Conservation (phyloP, 306 rosid species). For the Fragaria nilgerrensis region DNA sequence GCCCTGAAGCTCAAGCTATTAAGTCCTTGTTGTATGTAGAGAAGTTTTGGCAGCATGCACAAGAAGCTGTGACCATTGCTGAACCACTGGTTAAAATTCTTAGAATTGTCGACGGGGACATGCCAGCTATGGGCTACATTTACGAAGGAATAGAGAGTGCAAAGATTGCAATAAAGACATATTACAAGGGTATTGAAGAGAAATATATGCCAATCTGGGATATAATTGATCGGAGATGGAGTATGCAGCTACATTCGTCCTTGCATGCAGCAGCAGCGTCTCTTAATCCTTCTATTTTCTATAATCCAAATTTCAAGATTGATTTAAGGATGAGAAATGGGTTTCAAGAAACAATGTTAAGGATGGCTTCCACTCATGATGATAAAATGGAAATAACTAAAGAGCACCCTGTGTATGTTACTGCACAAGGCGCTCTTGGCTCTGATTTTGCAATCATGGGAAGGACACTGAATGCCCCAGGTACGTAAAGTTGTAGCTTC, state of each 20-base stretch:
- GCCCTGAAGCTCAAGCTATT: slow-evolving; percentile 47
- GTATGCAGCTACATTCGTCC: slow-evolving; percentile 52
- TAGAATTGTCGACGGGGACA: slow-evolving; percentile 69
- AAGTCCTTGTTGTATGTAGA: slow-evolving; percentile 46
- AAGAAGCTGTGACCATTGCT: slow-evolving; percentile 58
- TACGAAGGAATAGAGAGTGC: slow-evolving; percentile 61
- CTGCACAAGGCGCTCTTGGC: slow-evolving; percentile 71
- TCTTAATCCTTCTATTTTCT: slow-evolving; percentile 60
- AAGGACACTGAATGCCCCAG: slow-evolving; percentile 67
- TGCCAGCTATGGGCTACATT: slow-evolving; percentile 72
- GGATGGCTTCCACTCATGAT: slow-evolving; percentile 42
- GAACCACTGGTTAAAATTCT: slow-evolving; percentile 60
- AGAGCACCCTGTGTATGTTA: slow-evolving; percentile 56
- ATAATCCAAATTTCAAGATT: slow-evolving; percentile 48
- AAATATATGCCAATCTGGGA: slow-evolving; percentile 54
- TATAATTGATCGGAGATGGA: slow-evolving; percentile 65
- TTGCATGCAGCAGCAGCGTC: slow-evolving; percentile 73
- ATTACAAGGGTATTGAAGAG: slow-evolving; percentile 57
- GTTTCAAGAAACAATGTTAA: slow-evolving; percentile 62
- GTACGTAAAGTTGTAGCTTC: slow-evolving; percentile 32
- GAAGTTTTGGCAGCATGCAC: slow-evolving; percentile 67
- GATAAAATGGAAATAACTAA: slow-evolving; percentile 55
- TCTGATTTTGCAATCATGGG: slow-evolving; percentile 65
- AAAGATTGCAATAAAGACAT: slow-evolving; percentile 45
- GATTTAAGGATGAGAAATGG: slow-evolving; percentile 58